Evolutionary conservation across 768 basidiomycete genomes (phyloP), one percentile per base, ranked within the genome.

Genomic region (Leccinum barrowsii): DNA sequence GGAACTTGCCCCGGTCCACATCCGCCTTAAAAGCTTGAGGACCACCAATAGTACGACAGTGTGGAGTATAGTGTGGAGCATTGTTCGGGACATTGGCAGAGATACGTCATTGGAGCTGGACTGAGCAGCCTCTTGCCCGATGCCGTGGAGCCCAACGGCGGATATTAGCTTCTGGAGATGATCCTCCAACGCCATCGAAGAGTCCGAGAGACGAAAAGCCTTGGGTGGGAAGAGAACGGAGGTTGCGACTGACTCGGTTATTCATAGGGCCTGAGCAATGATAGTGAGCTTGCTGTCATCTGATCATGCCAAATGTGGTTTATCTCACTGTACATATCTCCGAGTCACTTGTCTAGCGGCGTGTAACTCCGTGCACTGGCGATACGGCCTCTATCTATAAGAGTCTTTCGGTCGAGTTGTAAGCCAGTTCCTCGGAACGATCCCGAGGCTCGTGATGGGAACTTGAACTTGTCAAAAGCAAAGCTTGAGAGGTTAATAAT

Each of bases 71-170:
- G 52, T 19, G 62, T 56, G 59, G 60, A 70, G 65, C 56, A 60
- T 32, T 24, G 51, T n/a, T 22, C 54, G 56, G 56, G 50, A 54
- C 32, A 50, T 35, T 26, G 57, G 17, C 22, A 37, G n/a, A n/a
- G 57, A 30, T 64, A 58, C 63, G 65, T 70, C 68, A 66, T 64
- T 62, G 60, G 68, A 63, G 63, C 54, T 22, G 34, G 54, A 32
- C 35, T 34, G 34, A 59, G 34, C 48, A 44, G 4, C 47, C 19
- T 67, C 49, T 28, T 8, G 21, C 26, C 30, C n/a, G 15, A 48
- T 37, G 53, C 22, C 52, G 37, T 58, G 47, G 35, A 12, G 21
- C 17, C 53, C 37, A 32, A 28, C 40, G 54, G 28, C 55, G 44
- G 63, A 63, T 19, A 59, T 59, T 3, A 65, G 49, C 35, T 56